A percentile compares a stretch with the other conserved stretches of the same genome.
Evolutionary conservation across 2,329 filamentous ascomycete species (phyloP).

Genomic region (Grosmannia huntii): DNA sequence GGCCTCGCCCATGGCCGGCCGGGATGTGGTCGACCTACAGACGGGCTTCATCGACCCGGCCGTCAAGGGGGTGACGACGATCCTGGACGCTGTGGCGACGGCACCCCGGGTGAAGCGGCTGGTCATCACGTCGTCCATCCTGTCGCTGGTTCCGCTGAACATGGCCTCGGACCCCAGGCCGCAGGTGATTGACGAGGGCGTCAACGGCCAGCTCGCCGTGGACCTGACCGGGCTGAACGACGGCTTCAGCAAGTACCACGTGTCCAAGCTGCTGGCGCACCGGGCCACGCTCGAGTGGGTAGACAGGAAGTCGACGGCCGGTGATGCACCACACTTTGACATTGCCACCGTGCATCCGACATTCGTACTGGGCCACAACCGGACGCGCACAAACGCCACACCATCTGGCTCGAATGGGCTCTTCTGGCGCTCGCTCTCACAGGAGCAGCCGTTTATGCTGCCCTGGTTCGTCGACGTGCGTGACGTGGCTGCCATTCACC

Average conservation of each 20-base stretch:
- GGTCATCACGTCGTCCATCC: constrained; percentile 3
- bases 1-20: neutral
- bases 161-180: neutral
- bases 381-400: neutral
- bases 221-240: constrained; percentile 2
- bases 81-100: neutral
- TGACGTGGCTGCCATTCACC: constrained; percentile 3
- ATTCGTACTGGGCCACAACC: constrained; percentile 8
- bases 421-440: neutral
- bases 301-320: neutral
- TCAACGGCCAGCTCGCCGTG: neutral
- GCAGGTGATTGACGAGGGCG: neutral
- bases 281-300: constrained; percentile 6
- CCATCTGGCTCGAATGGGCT: neutral
- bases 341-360: constrained; percentile 5
- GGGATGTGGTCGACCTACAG: neutral
- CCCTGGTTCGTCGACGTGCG: constrained; percentile 7
- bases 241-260: constrained; percentile 16
- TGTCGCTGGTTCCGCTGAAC: neutral
- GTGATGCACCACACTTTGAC: constrained; percentile 1
- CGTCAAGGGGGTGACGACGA: neutral
- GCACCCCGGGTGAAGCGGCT: neutral
- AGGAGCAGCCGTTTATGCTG: neutral
- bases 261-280: constrained; percentile 13
- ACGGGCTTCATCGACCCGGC: neutral